Base-by-base conservation (phyloP, 352 stramenopile species). In the Pythium volutum region DNA sequence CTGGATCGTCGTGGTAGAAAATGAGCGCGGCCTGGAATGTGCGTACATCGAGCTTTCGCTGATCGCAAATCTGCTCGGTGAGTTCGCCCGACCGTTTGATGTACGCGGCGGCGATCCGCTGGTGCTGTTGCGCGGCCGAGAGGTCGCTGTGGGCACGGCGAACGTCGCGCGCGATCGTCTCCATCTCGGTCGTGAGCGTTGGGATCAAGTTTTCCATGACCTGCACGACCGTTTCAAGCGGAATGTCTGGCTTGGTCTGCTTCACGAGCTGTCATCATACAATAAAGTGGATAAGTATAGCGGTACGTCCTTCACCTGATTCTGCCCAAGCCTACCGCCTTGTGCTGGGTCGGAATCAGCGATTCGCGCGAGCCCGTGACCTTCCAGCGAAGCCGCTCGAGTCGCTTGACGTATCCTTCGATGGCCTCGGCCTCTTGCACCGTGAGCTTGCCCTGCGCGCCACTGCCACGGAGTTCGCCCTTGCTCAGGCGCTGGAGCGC, bases 181-280 rank as follows among this genome's bases (percentile, higher is more conserved):
- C 82, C 79, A 93, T 91, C 64, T 92, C 84, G 10, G 22, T 64
- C 29, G 84, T 93, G 42, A 93, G 62, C 31, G 70, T 71, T 33
- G 82, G 80, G 45, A 93, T 86, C 27, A 93, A 65, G 61, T 84
- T 73, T 41, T 88, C 74, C 79, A 91, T 89, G 34, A 93, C 74
- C 48, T 71, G 20, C 20, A 89, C 66, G 41, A 92, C 71, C 26
- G 73, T 79, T 16, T 72, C 50, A 4, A 90, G 58, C 15, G 78
- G 73, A 51, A 93, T 81, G n/a, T 73, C 67, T 4, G 82, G 81
- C 52, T 86, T 81, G n/a, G 79, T 78, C 11, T 83, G 74, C 22
- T 79, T 77, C 47, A 84, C 64, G 48, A 79, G 67, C 76, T 85
- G 25, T 31, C 31, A n/a, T n/a, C 31, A 36, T 36, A 4, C 8